Evolutionary conservation across 495 filamentous ascomycete genomes (phyloP), one percentile per base, ranked within the genome.

Genomic region (Xylaria bambusicola): DNA sequence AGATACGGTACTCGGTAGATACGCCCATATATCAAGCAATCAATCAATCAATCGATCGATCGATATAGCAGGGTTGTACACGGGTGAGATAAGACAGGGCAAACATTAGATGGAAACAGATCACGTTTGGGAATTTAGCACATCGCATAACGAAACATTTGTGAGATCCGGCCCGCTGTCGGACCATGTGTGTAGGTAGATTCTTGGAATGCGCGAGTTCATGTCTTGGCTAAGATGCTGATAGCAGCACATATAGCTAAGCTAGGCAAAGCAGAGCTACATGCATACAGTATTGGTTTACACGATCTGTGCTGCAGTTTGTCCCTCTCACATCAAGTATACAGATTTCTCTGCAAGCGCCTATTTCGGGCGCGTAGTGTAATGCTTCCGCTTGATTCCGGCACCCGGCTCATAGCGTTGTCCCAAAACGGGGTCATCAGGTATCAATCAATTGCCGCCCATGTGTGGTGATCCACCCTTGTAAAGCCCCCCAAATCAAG

Each of bases 401-500:
- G 12, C 46, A 51, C 23, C 35, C 33, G 5, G 33, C 44, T 40
- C 23, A 5, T 41, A 51, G 24, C 35, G 17, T 29, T 49, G 10
- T 44, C 47, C 24, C 46, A 36, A 51, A 24, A 27, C 21, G 45
- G 56, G n/a, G 40, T 60, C 57, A 47, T 60, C 57, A 60, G 48
- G 57, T 60, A 45, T 53, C 26, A 60, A 60, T 53, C 49, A 52
- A 46, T 44, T 53, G 40, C 42, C 58, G 49, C 41, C 44, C 42
- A 55, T 35, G 36, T 59, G 35, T 41, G 18, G 35, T 26, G 51
- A 49, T 56, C 57, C 48, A 41, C 40, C n/a, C 18, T 12, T 10
- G 33, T 29, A 53, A 49, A 55, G 20, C 15, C 33, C 31, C 26
- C 10, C 20, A 10, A 61, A 42, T 23, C 42, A 24, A 20, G 23